Conservation (phyloP, 495 filamentous ascomycete genomes). For the Venustampulla echinocandica region DNA sequence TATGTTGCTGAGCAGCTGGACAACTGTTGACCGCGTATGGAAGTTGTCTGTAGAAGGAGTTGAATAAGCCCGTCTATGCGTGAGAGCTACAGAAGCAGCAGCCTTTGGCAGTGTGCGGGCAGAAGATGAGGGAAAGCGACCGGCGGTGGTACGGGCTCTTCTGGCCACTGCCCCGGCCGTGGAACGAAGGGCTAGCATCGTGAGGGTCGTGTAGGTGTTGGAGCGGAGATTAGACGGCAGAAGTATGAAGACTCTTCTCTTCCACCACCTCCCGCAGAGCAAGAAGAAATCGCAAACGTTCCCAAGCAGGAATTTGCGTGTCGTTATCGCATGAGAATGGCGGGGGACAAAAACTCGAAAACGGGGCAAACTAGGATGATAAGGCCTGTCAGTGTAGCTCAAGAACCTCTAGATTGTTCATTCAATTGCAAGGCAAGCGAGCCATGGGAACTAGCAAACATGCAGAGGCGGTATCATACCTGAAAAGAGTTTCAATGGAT, state of each 20-base stretch:
- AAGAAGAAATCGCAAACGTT: conserved; percentile 9
- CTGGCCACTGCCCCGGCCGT: conserved; percentile 20
- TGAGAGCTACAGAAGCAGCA: conserved; percentile 15
- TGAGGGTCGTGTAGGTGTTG: conserved; percentile 4
- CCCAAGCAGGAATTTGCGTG: conserved; percentile 12
- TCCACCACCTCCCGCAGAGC: conserved; percentile 19
- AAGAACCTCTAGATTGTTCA: no score
- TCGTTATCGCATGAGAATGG: conserved; percentile 15
- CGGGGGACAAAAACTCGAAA: conserved; percentile 13
- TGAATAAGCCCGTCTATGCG: conserved; percentile 18
- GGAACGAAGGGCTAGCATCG: conserved; percentile 25
- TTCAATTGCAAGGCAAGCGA: neutral
- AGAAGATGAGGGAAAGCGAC: conserved; percentile 8
- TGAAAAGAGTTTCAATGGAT: conserved; percentile 10
- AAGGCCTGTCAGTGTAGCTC: neutral
- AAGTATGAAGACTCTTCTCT: neutral
- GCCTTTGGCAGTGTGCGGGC: conserved; percentile 17
- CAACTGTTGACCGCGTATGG: conserved; percentile 76
- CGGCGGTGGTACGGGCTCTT: conserved; percentile 17
- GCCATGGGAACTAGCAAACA: neutral
- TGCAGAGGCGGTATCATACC: conserved; percentile 2
- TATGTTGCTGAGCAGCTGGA: conserved; percentile 91
- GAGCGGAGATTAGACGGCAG: conserved; percentile 19
- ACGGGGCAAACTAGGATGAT: conserved; percentile 14
- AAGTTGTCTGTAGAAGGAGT: conserved; percentile 25